These are phyloP conservation scores for Fusarium oxysporum DNA, from an alignment of 2,329 filamentous ascomycete genomes.

Conservation along the genomic window DNA sequence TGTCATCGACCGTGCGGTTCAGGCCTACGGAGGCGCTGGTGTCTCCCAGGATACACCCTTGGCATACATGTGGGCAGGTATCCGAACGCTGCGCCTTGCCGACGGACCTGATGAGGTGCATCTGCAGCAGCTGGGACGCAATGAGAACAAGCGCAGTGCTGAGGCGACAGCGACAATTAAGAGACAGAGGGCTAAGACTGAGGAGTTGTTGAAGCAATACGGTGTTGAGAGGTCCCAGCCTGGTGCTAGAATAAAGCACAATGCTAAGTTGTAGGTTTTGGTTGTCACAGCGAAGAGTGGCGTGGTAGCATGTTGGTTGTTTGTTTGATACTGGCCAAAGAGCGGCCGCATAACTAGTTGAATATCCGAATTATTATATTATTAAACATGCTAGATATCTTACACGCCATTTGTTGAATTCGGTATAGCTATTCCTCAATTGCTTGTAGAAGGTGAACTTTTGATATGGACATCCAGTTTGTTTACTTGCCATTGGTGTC, in stretches of 20 bases:
- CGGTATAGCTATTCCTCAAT: background rate
- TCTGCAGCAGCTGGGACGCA: constrained; percentile 81
- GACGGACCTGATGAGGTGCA: constrained; percentile 98
- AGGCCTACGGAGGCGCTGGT: constrained; percentile 90
- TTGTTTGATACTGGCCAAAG: background rate
- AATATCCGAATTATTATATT: background rate
- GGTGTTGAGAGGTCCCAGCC: constrained; percentile 59
- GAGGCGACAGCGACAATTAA: constrained; percentile 71
- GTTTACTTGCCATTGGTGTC: background rate
- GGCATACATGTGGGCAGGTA: constrained; percentile 82
- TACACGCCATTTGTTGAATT: background rate
- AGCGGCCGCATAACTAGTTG: background rate
- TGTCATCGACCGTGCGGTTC: constrained; percentile 94
- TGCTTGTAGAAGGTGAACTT: background rate
- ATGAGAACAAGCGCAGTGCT: constrained; percentile 79
- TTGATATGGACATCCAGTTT: too few relatives aligned
- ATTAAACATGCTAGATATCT: constrained; percentile 2
- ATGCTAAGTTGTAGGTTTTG: constrained; percentile 57
- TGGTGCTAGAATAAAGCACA: constrained; percentile 62
- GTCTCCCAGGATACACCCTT: constrained; percentile 95
- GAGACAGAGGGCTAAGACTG: constrained; percentile 73
- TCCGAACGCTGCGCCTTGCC: constrained; percentile 84
- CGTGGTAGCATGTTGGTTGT: background rate
- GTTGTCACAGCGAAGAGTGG: constrained; percentile 29
- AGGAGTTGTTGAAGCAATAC: constrained; percentile 73